Evolutionary conservation across 768 basidiomycete species (phyloP).

Genomic region (Boletellus emodensis): DNA sequence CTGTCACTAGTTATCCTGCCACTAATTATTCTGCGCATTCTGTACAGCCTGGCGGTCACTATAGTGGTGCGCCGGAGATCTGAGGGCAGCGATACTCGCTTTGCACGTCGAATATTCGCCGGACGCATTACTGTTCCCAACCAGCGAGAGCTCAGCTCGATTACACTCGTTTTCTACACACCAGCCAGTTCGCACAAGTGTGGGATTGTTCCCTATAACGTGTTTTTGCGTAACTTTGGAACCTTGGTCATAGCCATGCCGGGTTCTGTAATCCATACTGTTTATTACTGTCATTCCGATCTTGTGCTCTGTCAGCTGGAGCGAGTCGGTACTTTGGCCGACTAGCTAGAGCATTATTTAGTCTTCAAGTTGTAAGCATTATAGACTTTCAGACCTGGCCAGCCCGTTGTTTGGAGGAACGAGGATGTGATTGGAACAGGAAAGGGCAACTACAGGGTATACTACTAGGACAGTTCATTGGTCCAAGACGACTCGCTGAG

Average conservation of each 20-base stretch:
- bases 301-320: too few species aligned
- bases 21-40: conserved; percentile 12
- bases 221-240: not conserved
- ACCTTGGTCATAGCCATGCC: not conserved
- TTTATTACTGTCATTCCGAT: too few species aligned
- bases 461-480: not conserved
- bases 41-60: conserved; percentile 15
- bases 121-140: not conserved
- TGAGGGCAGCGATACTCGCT: conserved; percentile 1
- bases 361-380: too few species aligned
- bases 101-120: not conserved
- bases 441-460: not conserved
- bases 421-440: too few species aligned
- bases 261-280: not conserved
- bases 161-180: not conserved
- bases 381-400: too few species aligned
- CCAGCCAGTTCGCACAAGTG: not conserved
- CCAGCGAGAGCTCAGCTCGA: not conserved
- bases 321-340: too few species aligned
- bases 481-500: not conserved
- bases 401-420: too few species aligned
- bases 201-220: not conserved
- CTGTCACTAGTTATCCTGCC: conserved; percentile 3
- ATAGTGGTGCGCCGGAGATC: conserved; percentile 27
- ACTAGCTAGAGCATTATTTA: too few species aligned